These are phyloP conservation scores for Macrocystidia cucumis DNA, from an alignment of 1,284 basidiomycete species.

Conservation along the genomic window DNA sequence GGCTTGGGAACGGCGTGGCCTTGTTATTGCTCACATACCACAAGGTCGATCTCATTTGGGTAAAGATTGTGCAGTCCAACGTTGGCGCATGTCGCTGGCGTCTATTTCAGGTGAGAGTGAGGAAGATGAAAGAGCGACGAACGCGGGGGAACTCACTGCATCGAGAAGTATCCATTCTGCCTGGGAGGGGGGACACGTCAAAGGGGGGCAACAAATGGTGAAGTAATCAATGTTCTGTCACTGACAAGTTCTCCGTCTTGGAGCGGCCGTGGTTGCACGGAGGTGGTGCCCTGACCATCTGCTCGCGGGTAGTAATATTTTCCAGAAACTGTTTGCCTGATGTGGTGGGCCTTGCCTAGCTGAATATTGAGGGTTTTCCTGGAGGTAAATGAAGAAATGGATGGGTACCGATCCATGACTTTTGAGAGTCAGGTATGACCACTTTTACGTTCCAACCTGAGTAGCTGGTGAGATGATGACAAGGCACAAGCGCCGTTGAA, in stretches of 20 bases:
- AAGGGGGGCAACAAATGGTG: not conserved
- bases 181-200: slow-evolving; percentile 15
- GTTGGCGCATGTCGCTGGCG: slow-evolving; percentile 87
- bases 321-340: slow-evolving; percentile 71
- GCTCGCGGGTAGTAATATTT: slow-evolving; percentile 76
- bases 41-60: slow-evolving; percentile 77
- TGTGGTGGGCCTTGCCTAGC: slow-evolving; percentile 78
- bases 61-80: slow-evolving; percentile 86
- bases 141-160: slow-evolving; percentile 44
- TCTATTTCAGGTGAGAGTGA: slow-evolving; percentile 36
- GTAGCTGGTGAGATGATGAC: slow-evolving; percentile 2
- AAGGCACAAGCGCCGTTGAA: not conserved
- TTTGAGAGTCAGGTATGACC: slow-evolving; percentile 82
- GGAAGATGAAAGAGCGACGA: slow-evolving; percentile 6
- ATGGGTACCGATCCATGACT: slow-evolving; percentile 77
- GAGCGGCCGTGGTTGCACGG: slow-evolving; percentile 53
- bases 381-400: slow-evolving; percentile 2
- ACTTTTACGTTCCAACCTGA: slow-evolving; percentile 84
- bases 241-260: slow-evolving; percentile 61
- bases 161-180: slow-evolving; percentile 88
- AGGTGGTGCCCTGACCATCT: slow-evolving; percentile 72
- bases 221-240: too few relatives aligned
- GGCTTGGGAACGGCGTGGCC: slow-evolving; percentile 1
- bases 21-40: slow-evolving; percentile 57
- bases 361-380: slow-evolving; percentile 5